Base-by-base conservation (phyloP, 2,329 filamentous ascomycete genomes). In the Aspergillus arachidicola region DNA sequence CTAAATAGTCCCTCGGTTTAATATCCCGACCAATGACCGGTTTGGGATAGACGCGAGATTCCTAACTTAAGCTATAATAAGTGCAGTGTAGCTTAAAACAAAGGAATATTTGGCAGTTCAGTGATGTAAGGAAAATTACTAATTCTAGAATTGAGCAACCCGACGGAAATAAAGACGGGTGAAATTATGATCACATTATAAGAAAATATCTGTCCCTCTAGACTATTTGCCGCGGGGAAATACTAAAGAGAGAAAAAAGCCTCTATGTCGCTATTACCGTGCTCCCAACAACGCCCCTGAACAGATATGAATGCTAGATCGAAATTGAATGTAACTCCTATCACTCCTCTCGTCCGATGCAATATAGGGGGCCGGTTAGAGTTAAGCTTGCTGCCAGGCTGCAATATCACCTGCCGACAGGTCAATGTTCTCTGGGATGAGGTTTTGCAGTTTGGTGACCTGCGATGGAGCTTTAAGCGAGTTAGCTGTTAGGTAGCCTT, bases 321-420 rank as follows among this genome's bases (percentile, higher is more conserved):
- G 28, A 51, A 34, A 23, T 14, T n/a, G 14, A 51, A 51, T 12
- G 48, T 32, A 51, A 32, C 48, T 51, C 48, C 28, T 36, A 14
- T 51, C 28, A 50, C 46, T 50, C 46, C 46, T 50, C 26, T 10
- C 10, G 46, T 34, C 9, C 16, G 16, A 51, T 32, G 28, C 28
- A 34, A 48, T 16, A 12, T 46, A 28, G 43, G 10, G 43, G 3
- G 38, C 14, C 53, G 36, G n/a, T 26, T 28, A 30, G 6, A 45
- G 26, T 46, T 32, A 67, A 34, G 58, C 59, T 54, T 62, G 59
- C 54, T 76, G 72, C 73, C 73, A 76, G n/a, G 66, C 66, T 10
- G 69, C 69, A 58, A 77, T 76, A 28, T 76, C 73, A 4, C 68
- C 68, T 6, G 66, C 57, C 6, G 74, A 70, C 34, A 77, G 75